These are phyloP conservation scores for Danielozyma ontarioensis DNA, from an alignment of 805 yeast species.

Conservation along the genomic window DNA sequence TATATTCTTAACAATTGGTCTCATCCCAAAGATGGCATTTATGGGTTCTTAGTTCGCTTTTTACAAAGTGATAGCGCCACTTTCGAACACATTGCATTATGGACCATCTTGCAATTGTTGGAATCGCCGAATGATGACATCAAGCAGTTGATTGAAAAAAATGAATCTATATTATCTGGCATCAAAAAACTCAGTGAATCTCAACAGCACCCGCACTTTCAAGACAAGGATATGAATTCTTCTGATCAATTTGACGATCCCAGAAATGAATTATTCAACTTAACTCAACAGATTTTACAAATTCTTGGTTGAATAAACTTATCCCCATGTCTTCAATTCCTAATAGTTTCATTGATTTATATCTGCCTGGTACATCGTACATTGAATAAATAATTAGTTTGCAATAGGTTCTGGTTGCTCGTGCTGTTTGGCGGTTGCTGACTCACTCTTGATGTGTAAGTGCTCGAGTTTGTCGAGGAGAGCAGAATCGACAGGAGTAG, in stretches of 20 bases:
- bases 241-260: slow-evolving; percentile 53
- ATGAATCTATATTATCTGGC: slow-evolving; percentile 48
- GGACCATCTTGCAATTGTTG: slow-evolving; percentile 91
- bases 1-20: slow-evolving; percentile 77
- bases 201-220: slow-evolving; percentile 29
- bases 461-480: slow-evolving; percentile 9
- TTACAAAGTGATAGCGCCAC: slow-evolving; percentile 83
- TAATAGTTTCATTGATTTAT: background rate
- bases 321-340: background rate
- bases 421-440: background rate
- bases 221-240: slow-evolving; percentile 13
- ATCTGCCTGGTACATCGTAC: background rate
- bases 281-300: slow-evolving; percentile 64
- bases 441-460: slow-evolving; percentile 5
- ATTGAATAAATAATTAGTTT: background rate
- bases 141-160: slow-evolving; percentile 49
- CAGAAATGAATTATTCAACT: slow-evolving; percentile 56
- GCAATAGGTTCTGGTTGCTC: background rate
- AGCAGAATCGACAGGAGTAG: no score
- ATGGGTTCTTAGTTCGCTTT: slow-evolving; percentile 76
- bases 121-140: slow-evolving; percentile 76
- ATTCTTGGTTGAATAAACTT: slow-evolving; percentile 26
- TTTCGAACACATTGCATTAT: slow-evolving; percentile 94
- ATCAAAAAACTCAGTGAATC: slow-evolving; percentile 44
- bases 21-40: slow-evolving; percentile 76